Evolutionary conservation across 805 yeast species (phyloP), one percentile per base, ranked within the genome.

Genomic region (Candida khao-thaluensis): DNA sequence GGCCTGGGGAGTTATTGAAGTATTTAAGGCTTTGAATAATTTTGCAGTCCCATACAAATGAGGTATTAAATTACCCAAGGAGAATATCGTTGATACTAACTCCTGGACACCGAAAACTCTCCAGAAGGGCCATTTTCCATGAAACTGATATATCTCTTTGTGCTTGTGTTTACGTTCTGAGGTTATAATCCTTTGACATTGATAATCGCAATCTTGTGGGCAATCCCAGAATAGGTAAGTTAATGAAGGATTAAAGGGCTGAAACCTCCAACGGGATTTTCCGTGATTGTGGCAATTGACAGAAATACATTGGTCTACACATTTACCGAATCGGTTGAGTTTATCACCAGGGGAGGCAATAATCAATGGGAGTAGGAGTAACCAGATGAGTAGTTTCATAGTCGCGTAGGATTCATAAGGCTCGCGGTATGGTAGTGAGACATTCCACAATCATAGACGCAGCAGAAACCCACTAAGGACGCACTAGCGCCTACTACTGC

Each of bases 61-160:
- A 12, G 66, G 70, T 3, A 45, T 35, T 15, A 65, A 53, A 47
- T 69, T 69, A 5, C 70, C 72, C 10, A 66, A n/a, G n/a, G 95
- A 85, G 59, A 93, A 91, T 1, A 88, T 15, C 1, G 85, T 80
- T 10, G 95, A 82, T 17, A 82, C 85, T 0, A 88, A 64, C 57
- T 93, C 99, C 59, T 93, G 99, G 9, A 84, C 66, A 0, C 95
- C 95, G n/a, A 73, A 61, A 0, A 85, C 54, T 35, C 99, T 71
- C 12, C 69, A 45, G 53, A 93, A 93, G 2, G 98, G 98, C 99
- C 99, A 93, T 64, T 93, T 93, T 0, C 99, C 99, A 60, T 93
- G 96, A 63, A 87, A 93, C 59, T 93, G 99, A 28, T 73, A 72
- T 0, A 87, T 65, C 40, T 79, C 81, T 43, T 74, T 70, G n/a